Percentiles rank a stretch among this genome's conserved stretches.
Evolutionary conservation across 768 basidiomycete genomes (phyloP).

Genomic region (Lactifluus rugatus): DNA sequence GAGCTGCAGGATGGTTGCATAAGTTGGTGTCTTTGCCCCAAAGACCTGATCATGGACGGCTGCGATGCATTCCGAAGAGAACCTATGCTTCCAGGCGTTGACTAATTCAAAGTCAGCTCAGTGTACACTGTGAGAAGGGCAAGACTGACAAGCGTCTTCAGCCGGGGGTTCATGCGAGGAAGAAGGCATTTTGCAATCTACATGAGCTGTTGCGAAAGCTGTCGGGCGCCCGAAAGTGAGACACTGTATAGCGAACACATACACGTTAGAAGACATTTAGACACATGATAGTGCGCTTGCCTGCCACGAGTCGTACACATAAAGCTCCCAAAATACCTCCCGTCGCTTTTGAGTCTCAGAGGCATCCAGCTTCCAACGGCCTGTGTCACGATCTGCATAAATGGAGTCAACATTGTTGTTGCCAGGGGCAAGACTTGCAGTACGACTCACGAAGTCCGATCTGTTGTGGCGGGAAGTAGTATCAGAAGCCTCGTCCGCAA

Average conservation of each 20-base stretch:
- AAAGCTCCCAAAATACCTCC: constrained; percentile 52
- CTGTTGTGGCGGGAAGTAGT: constrained; percentile 26
- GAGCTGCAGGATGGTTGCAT: constrained; percentile 52
- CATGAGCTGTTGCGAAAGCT: constrained; percentile 37
- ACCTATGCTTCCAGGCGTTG: constrained; percentile 61
- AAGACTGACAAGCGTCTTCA: constrained; percentile 39
- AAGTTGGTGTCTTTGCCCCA: constrained; percentile 49
- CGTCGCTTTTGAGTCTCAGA: constrained; percentile 50
- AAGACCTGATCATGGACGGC: constrained; percentile 61
- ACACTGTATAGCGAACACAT: constrained; percentile 33
- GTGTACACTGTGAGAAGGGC: constrained; percentile 33
- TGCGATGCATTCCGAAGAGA: constrained; percentile 50
- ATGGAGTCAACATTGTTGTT: constrained; percentile 6
- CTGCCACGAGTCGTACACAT: constrained; percentile 64
- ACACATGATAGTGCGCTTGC: constrained; percentile 26
- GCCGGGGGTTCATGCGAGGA: constrained; percentile 39
- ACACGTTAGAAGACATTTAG: neutral
- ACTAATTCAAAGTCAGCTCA: constrained; percentile 29
- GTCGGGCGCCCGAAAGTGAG: constrained; percentile 64
- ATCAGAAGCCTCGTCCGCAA: constrained; percentile 17
- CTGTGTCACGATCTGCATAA: constrained; percentile 53
- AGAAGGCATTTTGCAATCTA: constrained; percentile 27
- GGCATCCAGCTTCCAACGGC: constrained; percentile 49
- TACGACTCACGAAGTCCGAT: constrained; percentile 55
- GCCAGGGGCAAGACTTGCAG: neutral